Evolutionary conservation across 805 yeast species (phyloP).

Genomic region (Candida ortonii): DNA sequence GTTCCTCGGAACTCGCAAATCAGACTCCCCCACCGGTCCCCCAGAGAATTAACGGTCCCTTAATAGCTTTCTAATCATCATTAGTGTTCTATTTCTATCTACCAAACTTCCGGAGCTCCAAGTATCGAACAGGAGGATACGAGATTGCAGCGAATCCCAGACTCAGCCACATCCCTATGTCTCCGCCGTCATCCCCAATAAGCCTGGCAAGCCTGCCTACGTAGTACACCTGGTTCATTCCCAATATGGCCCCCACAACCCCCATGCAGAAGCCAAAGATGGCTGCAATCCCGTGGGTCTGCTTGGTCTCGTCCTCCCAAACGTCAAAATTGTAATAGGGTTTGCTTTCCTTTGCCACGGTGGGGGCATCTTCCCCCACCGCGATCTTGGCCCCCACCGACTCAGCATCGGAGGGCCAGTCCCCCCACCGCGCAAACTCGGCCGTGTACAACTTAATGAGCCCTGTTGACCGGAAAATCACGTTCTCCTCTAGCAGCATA

Average conservation of each 20-base stretch:
- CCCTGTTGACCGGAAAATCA: constrained; percentile 57
- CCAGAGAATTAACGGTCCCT: neutral
- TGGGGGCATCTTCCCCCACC: constrained; percentile 8
- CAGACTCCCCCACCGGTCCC: constrained; percentile 2
- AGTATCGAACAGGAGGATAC: constrained; percentile 64
- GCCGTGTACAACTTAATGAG: constrained; percentile 39
- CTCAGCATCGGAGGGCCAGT: neutral
- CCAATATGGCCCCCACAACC: constrained; percentile 77
- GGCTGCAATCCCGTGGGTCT: constrained; percentile 75
- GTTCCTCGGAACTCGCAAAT: constrained; percentile 11
- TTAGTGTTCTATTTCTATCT: constrained; percentile 13
- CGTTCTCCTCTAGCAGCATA: constrained; percentile 69
- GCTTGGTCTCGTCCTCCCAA: constrained; percentile 61
- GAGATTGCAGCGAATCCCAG: constrained; percentile 65
- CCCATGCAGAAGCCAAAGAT: constrained; percentile 63
- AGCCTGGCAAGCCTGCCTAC: constrained; percentile 67
- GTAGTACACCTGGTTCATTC: constrained; percentile 87
- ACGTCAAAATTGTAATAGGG: constrained; percentile 66
- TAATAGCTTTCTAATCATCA: neutral
- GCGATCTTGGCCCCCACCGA: neutral
- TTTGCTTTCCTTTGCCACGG: constrained; percentile 16
- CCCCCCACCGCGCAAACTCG: constrained; percentile 34
- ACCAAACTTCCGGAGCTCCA: constrained; percentile 58
- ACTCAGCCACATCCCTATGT: constrained; percentile 76
- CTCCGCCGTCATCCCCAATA: constrained; percentile 71